Base-by-base conservation (phyloP, 192 early-diverging fungal genomes). In the Diversispora eburnea region DNA sequence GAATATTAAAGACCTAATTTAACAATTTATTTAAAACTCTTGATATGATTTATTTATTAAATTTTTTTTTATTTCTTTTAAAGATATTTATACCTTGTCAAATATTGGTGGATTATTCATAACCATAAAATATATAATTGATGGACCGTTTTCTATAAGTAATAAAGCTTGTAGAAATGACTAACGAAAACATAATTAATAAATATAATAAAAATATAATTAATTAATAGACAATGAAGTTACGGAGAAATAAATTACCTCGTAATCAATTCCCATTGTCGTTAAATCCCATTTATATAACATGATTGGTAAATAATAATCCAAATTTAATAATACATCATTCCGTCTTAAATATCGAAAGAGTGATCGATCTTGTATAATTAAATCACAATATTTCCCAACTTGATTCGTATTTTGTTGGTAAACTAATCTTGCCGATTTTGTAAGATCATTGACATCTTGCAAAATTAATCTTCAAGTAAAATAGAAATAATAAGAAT, bases 301-400 rank as follows among this genome's bases (percentile, higher is more conserved):
- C 15, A 63, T 63, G 5, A 42, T 63, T 45, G 61, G 61, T n/a
- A 63, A 63, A 63, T 63, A 63, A 45, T 45, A 63, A 43, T 63
- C 61, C 15, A 63, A 39, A 63, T 63, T 63, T 41, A 5, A 45
- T 5, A 63, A 5, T 8, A 42, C 5, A 19, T 63, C 61, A n/a
- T 43, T 63, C 61, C 42, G 33, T 33, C 25, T 33, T 5, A 63
- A n/a, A 9, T 45, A 45, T 63, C 43, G 25, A 17, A 63, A 63
- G 10, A 54, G n/a, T 13, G n/a, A 46, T 42, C 39, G 15, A 42
- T 63, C 43, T 45, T 13, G 39, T 45, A n/a, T 13, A n/a, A 63
- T 45, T n/a, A 46, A 45, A n/a, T 63, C 61, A 63, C 41, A 45
- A 42, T 42, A 63, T 45, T 63, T 43, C 9, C 43, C 17, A 17